phyloP scores from a whole-genome alignment of 495 filamentous ascomycete genomes.

The Penicillium cataractarum region DNA sequence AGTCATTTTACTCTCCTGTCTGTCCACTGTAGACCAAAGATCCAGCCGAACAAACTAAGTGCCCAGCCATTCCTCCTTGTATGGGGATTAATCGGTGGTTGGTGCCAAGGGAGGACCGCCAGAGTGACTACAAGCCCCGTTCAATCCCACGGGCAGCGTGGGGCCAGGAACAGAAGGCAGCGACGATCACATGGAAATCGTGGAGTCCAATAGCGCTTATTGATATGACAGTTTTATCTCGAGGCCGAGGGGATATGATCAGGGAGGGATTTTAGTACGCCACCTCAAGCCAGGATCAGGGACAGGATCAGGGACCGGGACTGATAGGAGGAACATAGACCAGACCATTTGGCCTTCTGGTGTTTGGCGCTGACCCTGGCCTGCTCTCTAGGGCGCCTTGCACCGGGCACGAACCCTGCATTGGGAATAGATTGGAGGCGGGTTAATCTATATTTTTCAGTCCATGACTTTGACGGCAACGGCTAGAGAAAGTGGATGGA shows the following conservation, averaged over 20 bases:
- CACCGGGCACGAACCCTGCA: not conserved
- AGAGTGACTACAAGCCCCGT: too few relatives aligned
- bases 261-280: not conserved
- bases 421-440: slow-evolving; percentile 9
- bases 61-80: not conserved
- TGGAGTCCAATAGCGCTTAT: not conserved
- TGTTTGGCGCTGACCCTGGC: too few relatives aligned
- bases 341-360: too few relatives aligned
- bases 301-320: not conserved
- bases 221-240: not conserved
- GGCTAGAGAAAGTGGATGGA: not conserved
- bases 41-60: too few relatives aligned
- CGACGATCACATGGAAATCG: slow-evolving; percentile 19
- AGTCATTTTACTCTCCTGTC: not conserved
- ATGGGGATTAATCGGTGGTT: not conserved
- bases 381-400: too few relatives aligned
- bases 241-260: not conserved
- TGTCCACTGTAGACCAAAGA: too few relatives aligned
- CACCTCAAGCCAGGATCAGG: not conserved
- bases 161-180: slow-evolving; percentile 16
- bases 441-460: slow-evolving; percentile 14
- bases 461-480: slow-evolving; percentile 1
- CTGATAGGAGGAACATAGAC: too few relatives aligned
- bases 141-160: not conserved
- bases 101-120: not conserved